phyloP scores from a whole-genome alignment of 2,329 filamentous ascomycete species.

The Harringtonia aguacate region DNA sequence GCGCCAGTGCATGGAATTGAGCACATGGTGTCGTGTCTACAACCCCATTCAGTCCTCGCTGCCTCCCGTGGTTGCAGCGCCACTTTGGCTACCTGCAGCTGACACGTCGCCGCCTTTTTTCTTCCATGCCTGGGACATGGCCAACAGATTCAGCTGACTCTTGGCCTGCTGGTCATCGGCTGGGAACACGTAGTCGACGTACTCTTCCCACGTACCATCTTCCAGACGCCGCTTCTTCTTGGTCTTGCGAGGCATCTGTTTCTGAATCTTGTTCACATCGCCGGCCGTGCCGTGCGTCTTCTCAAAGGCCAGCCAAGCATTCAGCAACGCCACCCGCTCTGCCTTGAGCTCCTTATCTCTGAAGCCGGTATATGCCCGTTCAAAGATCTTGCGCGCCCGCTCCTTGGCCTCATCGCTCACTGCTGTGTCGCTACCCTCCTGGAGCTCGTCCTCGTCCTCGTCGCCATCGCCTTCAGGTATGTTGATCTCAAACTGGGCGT shows the following conservation, averaged over 20 bases:
- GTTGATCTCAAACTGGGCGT: conserved; percentile 96
- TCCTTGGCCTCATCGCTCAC: conserved; percentile 76
- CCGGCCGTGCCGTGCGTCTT: conserved; percentile 65
- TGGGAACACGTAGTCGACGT: conserved; percentile 94
- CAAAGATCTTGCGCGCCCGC: conserved; percentile 73
- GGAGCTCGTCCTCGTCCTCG: conserved; percentile 43
- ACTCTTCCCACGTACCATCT: conserved; percentile 92
- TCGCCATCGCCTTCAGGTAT: conserved; percentile 62
- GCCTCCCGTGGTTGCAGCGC: neutral
- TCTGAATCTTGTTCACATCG: conserved; percentile 74
- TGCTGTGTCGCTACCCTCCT: conserved; percentile 53
- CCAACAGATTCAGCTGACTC: conserved; percentile 73
- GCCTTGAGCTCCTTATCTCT: conserved; percentile 86
- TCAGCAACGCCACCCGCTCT: conserved; percentile 84
- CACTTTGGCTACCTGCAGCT: neutral
- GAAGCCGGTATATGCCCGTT: conserved; percentile 75
- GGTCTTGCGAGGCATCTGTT: conserved; percentile 85
- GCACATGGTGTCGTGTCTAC: no score
- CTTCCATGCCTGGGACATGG: conserved; percentile 85
- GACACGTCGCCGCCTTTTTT: conserved; percentile 28
- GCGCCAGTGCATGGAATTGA: no score
- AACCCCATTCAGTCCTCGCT: neutral
- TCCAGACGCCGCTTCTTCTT: conserved; percentile 89
- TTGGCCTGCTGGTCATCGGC: conserved; percentile 82
- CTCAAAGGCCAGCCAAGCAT: conserved; percentile 90